Conservation (phyloP, 495 filamentous ascomycete species). For the Aeminium ludgeri region DNA sequence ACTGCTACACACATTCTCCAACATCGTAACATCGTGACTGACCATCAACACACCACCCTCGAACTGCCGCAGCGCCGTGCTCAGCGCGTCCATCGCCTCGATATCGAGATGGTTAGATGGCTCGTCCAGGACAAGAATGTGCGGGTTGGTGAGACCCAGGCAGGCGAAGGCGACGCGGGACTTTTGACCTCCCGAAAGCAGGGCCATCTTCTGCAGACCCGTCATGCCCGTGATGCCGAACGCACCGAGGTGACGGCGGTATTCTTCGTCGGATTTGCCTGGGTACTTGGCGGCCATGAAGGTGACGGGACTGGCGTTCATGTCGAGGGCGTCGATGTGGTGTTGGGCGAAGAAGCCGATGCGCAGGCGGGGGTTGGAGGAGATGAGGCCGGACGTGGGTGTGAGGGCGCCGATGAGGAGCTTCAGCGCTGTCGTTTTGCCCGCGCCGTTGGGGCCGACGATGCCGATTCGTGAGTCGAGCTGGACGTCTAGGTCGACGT, state of each 20-base stretch:
- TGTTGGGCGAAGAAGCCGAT: constrained; percentile 97
- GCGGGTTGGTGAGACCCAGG: constrained; percentile 77
- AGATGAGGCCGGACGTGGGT: constrained; percentile 65
- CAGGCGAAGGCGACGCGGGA: constrained; percentile 95
- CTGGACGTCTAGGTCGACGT: constrained; percentile 91
- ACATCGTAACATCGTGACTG: constrained; percentile 96
- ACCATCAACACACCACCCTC: constrained; percentile 96
- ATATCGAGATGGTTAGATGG: constrained; percentile 98
- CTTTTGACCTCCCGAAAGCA: constrained; percentile 95
- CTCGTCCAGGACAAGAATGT: constrained; percentile 96
- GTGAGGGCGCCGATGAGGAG: constrained; percentile 75
- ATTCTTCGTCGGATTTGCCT: constrained; percentile 88
- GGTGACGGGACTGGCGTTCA: constrained; percentile 70
- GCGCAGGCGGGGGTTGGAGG: constrained; percentile 68
- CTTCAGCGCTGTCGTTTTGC: constrained; percentile 93
- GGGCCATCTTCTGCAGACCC: constrained; percentile 85
- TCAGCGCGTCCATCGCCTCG: constrained; percentile 94
- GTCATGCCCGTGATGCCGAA: constrained; percentile 98
- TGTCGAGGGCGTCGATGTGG: constrained; percentile 90
- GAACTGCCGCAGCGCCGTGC: constrained; percentile 66
- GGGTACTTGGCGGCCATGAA: constrained; percentile 92
- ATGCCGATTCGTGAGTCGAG: constrained; percentile 97
- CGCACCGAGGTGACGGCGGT: constrained; percentile 83
- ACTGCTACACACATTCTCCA: constrained; percentile 84
- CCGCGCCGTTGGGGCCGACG: constrained; percentile 94